Base-by-base conservation (phyloP, 2,329 filamentous ascomycete genomes). In the Rugonectria rugulosa region DNA sequence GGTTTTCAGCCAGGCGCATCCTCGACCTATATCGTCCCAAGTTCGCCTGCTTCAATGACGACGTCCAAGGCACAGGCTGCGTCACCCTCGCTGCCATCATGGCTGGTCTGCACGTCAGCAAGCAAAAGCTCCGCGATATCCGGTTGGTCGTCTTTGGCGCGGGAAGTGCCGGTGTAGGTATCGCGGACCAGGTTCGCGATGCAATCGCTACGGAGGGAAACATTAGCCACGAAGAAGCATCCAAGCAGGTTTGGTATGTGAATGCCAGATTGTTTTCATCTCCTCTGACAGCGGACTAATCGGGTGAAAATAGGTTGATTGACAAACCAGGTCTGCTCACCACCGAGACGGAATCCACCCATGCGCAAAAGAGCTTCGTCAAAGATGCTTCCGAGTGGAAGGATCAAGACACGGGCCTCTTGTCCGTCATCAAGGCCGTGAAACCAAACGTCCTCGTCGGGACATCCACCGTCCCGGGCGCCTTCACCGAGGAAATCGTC, bases 11-110 rank as follows among this genome's bases (percentile, higher is more conserved):
- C 0, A 81, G 89, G 24, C 83, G 90, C 4, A 83, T 96, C 3
- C 79, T 96, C 1, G 90, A 96, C 56, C 83, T 80, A 29, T 96
- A 95, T 66, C 84, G 88, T 1, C 81, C 87, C 0, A 69, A 89
- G 44, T 88, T 94, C 7, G 81, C 92, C 0, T 96, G 91, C 71
- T 96, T 97, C 79, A 96, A 96, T 67, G 92, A 96, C 55, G 92
- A 96, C 70, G 87, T 96, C 0, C 92, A 96, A 72, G 92, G 92
- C 2, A 96, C 92, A 0, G 92, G 92, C 0, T 94, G 90, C 56
- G 91, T 96, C 1, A 94, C 92, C 0, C 81, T 96, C 0, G 92
- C 92, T 0, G 92, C 89, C 1, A 88, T 96, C 59, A 86, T 91
- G 77, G 86, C 91, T 0, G 92, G 85, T 0, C 77, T 93, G 7